phyloP scores from a whole-genome alignment of 2,329 filamentous ascomycete species.

The Fragosphaeria purpurea region DNA sequence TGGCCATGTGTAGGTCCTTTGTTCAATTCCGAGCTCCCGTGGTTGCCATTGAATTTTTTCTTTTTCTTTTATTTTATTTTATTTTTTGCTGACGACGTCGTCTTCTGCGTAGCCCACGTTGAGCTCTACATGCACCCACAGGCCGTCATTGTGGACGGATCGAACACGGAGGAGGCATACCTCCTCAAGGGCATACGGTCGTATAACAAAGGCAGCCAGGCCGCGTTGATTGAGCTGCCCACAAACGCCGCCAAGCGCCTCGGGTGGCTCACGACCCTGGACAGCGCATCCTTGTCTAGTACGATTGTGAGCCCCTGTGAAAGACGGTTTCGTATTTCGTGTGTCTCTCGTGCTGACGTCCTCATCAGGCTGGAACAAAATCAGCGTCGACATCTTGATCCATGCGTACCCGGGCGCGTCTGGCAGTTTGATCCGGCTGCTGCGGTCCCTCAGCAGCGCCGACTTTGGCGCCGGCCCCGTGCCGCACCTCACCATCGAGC shows the following conservation, averaged over 20 bases:
- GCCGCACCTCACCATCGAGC: constrained; percentile 74
- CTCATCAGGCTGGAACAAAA: constrained; percentile 60
- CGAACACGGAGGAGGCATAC: constrained; percentile 54
- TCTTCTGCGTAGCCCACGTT: constrained; percentile 45
- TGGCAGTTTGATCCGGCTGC: constrained; percentile 64
- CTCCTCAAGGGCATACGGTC: constrained; percentile 52
- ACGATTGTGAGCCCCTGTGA: constrained; percentile 14
- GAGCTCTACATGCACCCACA: constrained; percentile 67
- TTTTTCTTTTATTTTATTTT: not conserved
- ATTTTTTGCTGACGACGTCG: constrained; percentile 8
- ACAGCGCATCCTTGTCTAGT: constrained; percentile 60
- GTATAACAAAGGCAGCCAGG: constrained; percentile 39
- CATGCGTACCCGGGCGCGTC: constrained; percentile 62
- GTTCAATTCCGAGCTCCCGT: no score
- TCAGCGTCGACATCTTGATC: constrained; percentile 73
- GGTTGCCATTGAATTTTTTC: not conserved
- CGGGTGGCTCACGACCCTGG: constrained; percentile 69
- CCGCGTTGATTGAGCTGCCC: constrained; percentile 69
- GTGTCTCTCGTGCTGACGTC: constrained; percentile 12
- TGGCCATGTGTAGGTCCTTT: constrained; percentile 48
- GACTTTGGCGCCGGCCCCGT: constrained; percentile 62
- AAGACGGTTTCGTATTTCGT: not conserved
- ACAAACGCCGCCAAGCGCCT: constrained; percentile 50
- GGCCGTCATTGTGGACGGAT: constrained; percentile 62
- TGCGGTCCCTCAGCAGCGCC: constrained; percentile 63